Base-by-base conservation (phyloP, 2,329 filamentous ascomycete species). In the Eutypa lata region DNA sequence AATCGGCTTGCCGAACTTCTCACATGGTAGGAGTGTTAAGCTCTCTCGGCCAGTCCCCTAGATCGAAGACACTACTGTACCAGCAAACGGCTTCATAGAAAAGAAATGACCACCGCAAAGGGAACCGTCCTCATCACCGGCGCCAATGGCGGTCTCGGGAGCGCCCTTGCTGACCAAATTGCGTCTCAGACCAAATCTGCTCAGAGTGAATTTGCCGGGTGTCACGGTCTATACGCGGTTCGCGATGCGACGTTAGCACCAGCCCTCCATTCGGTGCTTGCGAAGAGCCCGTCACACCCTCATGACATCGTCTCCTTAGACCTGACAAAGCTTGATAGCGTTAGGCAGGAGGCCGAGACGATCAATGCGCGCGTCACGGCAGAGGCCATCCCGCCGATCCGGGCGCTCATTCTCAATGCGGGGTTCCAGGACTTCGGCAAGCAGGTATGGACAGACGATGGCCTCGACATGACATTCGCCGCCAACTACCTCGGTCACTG, bases 351-450 rank as follows among this genome's bases (percentile, higher is more conserved):
- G 2, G 55, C 57, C 3, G n/a, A 33, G 2, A 21, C 19, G 2
- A 52, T 50, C 22, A 61, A 61, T 19, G 45, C 46, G 2, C 56
- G 54, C 10, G 52, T 63, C 14, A 8, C 45, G 1, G 40, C 48
- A 16, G 54, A 49, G n/a, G 57, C 66, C 1, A 58, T 74, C 22
- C 71, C 73, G 7, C 71, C 65, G 0, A 73, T 76, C 49, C 65
- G 65, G 16, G 71, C 64, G 1, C 60, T 77, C 4, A 67, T 76
- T 11, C 66, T 76, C 4, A 68, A 65, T 42, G 66, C 66, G 2
- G 68, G 54, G 3, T 65, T 51, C 49, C 55, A 62, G 28, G 64
- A 69, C 2, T 58, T 59, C 22, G 47, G 38, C 16, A 46, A 48
- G 19, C 62, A 65, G 51, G 37, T 49, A 5, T 59, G 50, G 53